phyloP scores from a whole-genome alignment of 208 protist genomes.

The Ichthyophonus hoferi region DNA sequence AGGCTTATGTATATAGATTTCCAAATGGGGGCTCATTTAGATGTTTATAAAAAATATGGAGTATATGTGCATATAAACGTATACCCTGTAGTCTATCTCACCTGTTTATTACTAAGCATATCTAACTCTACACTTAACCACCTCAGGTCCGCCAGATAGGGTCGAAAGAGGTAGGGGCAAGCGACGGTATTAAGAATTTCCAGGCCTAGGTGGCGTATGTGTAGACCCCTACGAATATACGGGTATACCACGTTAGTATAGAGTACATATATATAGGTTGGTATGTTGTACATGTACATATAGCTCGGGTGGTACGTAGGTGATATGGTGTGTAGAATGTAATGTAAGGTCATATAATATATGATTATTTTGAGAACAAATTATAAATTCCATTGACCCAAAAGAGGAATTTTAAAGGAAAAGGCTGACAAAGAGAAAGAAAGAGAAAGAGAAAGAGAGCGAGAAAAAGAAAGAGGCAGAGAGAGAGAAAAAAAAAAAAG shows the following conservation, averaged over 20 bases:
- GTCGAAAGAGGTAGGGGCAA: neutral
- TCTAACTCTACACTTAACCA: neutral
- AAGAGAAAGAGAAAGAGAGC: slow-evolving; percentile 15
- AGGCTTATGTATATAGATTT: too few species aligned
- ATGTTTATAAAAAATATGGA: too few species aligned
- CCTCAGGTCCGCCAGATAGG: neutral
- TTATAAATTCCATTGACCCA: too few species aligned
- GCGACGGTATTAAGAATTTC: neutral
- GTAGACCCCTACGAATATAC: neutral
- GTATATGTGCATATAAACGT: too few species aligned
- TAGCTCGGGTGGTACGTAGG: neutral
- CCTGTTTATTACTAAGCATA: too few species aligned
- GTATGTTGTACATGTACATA: neutral
- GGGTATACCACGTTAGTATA: too few species aligned
- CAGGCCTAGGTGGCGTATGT: neutral
- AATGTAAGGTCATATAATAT: neutral
- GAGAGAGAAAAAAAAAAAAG: neutral
- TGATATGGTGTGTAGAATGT: neutral
- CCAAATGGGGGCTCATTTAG: too few species aligned
- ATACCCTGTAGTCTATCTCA: too few species aligned
- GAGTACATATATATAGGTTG: neutral
- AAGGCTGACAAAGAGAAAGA: slow-evolving; percentile 12
- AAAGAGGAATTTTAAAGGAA: neutral
- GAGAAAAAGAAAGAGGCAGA: neutral
- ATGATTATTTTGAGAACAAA: neutral